Conservation (phyloP, 2,329 filamentous ascomycete species). For the Hypoxylon sp. region DNA sequence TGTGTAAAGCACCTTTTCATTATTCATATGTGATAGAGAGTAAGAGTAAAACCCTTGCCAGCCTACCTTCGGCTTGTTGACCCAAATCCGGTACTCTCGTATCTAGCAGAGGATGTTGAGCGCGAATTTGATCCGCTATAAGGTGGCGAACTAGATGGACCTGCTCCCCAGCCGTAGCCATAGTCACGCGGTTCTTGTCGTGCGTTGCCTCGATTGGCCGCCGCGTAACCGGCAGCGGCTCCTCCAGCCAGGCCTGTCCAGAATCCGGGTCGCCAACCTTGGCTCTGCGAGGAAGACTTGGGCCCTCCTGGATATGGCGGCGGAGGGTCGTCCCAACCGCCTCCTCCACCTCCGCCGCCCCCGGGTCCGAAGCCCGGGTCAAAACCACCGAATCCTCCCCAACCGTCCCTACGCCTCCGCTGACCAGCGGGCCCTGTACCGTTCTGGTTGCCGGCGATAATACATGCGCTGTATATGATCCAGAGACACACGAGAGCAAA, state of each 20-base stretch:
- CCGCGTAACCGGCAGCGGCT: conserved; percentile 76
- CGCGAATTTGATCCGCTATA: conserved; percentile 55
- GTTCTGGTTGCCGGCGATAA: conserved; percentile 40
- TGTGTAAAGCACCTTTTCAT: conserved; percentile 2
- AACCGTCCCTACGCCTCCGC: conserved; percentile 49
- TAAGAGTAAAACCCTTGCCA: neutral
- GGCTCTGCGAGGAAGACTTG: conserved; percentile 55
- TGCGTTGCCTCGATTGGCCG: conserved; percentile 62
- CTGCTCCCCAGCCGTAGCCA: conserved; percentile 51
- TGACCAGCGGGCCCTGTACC: conserved; percentile 18
- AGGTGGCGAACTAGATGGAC: conserved; percentile 49
- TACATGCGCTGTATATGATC: conserved; percentile 72
- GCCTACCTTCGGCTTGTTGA: conserved; percentile 71
- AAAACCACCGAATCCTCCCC: conserved; percentile 57
- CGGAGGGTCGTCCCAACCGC: conserved; percentile 61
- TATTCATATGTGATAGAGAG: neutral
- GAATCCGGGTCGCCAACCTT: conserved; percentile 79
- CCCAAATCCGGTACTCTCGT: conserved; percentile 80
- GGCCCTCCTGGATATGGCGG: conserved; percentile 65
- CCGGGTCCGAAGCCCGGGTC: conserved; percentile 59
- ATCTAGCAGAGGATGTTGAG: conserved; percentile 63
- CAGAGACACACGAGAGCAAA: conserved; percentile 71
- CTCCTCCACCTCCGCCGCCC: conserved; percentile 57
- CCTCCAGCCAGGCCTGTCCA: conserved; percentile 78
- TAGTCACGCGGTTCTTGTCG: conserved; percentile 50